Percentiles rank a stretch among this genome's conserved stretches.
Conservation (phyloP, 805 yeast genomes). For the Ogataea paraovalis region DNA sequence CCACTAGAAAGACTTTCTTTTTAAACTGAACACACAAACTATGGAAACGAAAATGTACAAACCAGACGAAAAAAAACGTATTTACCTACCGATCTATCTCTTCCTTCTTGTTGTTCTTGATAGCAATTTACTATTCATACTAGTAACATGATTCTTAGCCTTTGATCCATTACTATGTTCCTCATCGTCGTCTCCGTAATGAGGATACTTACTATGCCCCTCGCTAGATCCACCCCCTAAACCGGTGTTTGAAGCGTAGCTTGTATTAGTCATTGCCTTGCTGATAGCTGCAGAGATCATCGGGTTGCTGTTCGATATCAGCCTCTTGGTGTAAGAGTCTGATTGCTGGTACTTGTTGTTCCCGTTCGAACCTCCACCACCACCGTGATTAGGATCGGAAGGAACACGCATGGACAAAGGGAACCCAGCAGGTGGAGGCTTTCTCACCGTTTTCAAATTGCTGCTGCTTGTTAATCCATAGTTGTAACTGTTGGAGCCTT, state of each 20-base stretch:
- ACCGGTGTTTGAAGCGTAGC: constrained; percentile 1
- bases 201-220: neutral
- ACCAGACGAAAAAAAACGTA: too few relatives aligned
- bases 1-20: too few relatives aligned
- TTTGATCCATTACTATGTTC: constrained; percentile 2
- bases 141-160: constrained; percentile 38
- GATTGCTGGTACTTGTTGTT: neutral
- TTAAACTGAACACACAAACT: too few relatives aligned
- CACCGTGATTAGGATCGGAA: too few relatives aligned
- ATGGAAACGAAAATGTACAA: neutral
- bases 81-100: constrained; percentile 6
- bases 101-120: constrained; percentile 52
- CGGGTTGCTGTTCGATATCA: constrained; percentile 23
- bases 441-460: constrained; percentile 5
- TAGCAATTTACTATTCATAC: constrained; percentile 57
- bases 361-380: neutral
- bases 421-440: constrained; percentile 16
- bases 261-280: constrained; percentile 27
- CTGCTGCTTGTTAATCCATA: neutral
- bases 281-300: constrained; percentile 34
- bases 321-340: constrained; percentile 14
- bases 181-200: constrained; percentile 1
- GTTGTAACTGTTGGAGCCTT: neutral
- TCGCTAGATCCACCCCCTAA: neutral
- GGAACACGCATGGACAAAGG: constrained; percentile 17